Base-by-base conservation (phyloP, 352 stramenopile species). In the Pythium dissotocum region DNA sequence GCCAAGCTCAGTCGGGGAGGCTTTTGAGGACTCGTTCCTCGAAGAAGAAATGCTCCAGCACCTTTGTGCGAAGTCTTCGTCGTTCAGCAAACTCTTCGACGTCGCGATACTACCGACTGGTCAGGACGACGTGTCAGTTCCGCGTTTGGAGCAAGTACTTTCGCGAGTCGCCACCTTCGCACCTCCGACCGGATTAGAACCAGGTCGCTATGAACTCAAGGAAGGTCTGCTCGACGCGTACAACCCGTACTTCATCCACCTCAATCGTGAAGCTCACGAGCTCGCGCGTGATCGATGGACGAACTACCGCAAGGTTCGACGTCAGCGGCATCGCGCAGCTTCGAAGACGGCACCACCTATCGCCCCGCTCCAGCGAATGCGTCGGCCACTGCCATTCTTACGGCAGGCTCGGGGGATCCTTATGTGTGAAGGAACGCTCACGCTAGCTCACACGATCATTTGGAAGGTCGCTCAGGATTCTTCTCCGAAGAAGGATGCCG, bases 11-110 rank as follows among this genome's bases (percentile, higher is more conserved):
- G 83, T 76, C 35, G 88, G 88, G 9, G 62, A 72, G 38, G 61
- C 62, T 3, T 89, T 91, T 61, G 87, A 96, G 61, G 77, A 91
- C 32, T 75, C 82, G 14, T 96, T 95, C 53, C 64, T 96, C 48
- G 58, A 76, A 14, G 84, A 95, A 80, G 88, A 95, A 66, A 92
- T 96, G 85, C 36, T 93, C 38, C 88, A 96, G 67, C 88, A 96
- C 26, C 63, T 96, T 52, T 92, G 87, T 42, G 77, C 87, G 1
- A 94, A 94, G 67, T 80, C 87, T 6, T 83, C 78, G 10, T 80
- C 85, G 16, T 96, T 95, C 76, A 95, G 87, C 72, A 89, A 90
- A 48, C 61, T 96, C 6, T 86, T 91, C 56, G 88, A 96, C 32
- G 74, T 93, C 10, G 85, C 87, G 30, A 87, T 94, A 36, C 67